Evolutionary conservation across 2,329 filamentous ascomycete species (phyloP).

Genomic region (Exophiala spinifera): DNA sequence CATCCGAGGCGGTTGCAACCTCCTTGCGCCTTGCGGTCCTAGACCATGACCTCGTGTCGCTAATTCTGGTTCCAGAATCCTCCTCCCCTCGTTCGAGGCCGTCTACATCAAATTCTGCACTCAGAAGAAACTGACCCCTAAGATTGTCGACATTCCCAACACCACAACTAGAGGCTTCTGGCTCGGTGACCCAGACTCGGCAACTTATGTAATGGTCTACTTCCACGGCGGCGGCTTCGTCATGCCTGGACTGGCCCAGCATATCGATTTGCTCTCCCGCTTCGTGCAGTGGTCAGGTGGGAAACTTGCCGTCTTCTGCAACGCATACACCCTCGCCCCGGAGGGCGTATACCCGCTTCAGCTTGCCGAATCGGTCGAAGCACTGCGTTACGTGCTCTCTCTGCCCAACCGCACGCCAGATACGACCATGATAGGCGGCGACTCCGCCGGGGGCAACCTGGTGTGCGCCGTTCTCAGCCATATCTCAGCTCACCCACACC

Average conservation of each 20-base stretch:
- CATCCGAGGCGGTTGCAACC: too few relatives aligned
- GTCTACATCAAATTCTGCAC: slow-evolving; percentile 14
- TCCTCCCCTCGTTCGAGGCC: slow-evolving; percentile 8
- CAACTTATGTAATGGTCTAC: slow-evolving; percentile 18
- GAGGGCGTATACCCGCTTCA: slow-evolving; percentile 42
- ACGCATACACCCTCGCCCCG: slow-evolving; percentile 57
- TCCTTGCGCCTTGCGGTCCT: too few relatives aligned
- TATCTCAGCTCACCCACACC: slow-evolving; percentile 51
- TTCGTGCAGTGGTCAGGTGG: slow-evolving; percentile 36
- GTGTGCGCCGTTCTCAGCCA: slow-evolving; percentile 30
- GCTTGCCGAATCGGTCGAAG: slow-evolving; percentile 41
- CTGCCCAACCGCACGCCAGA: slow-evolving; percentile 32
- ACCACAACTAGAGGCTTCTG: slow-evolving; percentile 19
- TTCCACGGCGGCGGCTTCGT: slow-evolving; percentile 24
- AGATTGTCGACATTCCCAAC: slow-evolving; percentile 18
- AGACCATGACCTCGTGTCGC: neutral
- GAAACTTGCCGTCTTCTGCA: slow-evolving; percentile 49
- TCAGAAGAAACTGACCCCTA: slow-evolving; percentile 5
- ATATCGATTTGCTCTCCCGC: slow-evolving; percentile 13
- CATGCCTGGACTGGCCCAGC: slow-evolving; percentile 10
- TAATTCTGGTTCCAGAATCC: slow-evolving; percentile 2
- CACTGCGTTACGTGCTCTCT: slow-evolving; percentile 38
- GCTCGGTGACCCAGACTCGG: slow-evolving; percentile 17
- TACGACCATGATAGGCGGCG: slow-evolving; percentile 40
- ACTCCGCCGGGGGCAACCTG: slow-evolving; percentile 44